These are phyloP conservation scores for Gossypium turneri DNA, from an alignment of 345 rosid species.

Conservation along the genomic window DNA sequence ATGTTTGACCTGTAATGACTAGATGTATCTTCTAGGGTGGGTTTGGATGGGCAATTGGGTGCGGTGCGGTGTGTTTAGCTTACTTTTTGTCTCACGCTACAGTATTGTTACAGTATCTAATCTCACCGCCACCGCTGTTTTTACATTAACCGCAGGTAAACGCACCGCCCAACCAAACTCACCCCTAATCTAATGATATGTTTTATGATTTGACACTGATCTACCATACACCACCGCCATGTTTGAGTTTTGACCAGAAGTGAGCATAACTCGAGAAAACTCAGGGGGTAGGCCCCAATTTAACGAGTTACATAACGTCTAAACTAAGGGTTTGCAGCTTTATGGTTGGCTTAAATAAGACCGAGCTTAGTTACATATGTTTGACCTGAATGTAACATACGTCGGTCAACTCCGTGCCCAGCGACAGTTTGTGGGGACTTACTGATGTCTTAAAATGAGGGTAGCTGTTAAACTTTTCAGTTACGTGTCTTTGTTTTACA, in stretches of 20 bases:
- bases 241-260: not conserved
- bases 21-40: no score
- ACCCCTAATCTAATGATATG: no score
- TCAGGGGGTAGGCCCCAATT: not conserved
- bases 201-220: no score
- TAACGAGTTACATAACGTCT: not conserved
- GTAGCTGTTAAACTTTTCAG: not conserved
- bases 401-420: not conserved
- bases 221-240: no score
- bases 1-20: not conserved
- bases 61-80: no score
- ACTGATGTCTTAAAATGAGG: not conserved
- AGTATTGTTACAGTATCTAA: no score
- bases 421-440: not conserved
- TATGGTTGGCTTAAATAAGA: not conserved
- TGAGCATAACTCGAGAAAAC: not conserved
- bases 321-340: not conserved
- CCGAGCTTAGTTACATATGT: not conserved
- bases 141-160: no score
- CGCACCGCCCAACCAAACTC: no score
- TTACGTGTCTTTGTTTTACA: not conserved
- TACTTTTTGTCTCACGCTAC: no score
- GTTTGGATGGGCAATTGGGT: no score
- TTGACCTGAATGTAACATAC: not conserved
- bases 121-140: no score